Evolutionary conservation across 148 eudicot genomes (phyloP), one percentile per base, ranked within the genome.

Genomic region (Amaranthus cruentus): DNA sequence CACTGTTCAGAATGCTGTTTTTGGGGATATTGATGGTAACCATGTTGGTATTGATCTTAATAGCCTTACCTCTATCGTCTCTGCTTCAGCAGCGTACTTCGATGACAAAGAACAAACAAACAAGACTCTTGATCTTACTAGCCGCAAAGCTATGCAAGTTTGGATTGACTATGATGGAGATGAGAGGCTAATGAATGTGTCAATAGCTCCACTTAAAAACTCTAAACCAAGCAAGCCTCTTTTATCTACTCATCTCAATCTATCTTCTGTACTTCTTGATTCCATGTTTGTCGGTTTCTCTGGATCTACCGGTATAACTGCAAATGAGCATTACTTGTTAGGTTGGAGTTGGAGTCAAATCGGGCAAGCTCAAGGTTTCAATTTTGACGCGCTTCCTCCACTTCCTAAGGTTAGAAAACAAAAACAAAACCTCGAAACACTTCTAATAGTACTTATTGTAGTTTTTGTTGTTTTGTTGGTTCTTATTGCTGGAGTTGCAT

Each of bases 41-140:
- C 85, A 83, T 73, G 83, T 79, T 10, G 85, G 85, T 0, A 69
- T 79, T 14, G 85, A 79, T 63, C n/a, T 79, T 43, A 74, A 79
- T 69, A 38, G 81, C 12, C 56, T 79, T 9, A 69, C 14, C 13
- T 79, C 81, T 10, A 62, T n/a, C 56, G 71, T 13, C 15, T 74
- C 81, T n/a, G 48, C 77, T 69, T 79, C 81, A 14, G 81, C 74
- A 0, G 70, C 58, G 3, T 79, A 69, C 72, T 74, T 68, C 42
- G 67, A 72, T 47, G 77, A 69, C 13, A 52, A 55, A 14, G 44
- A 4, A 53, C 44, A 69, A 50, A 48, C 4, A 11, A 69, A 62
- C 28, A 74, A 11, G 47, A 79, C 59, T 38, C 66, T 79, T 8
- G 52, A 74, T 4, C 81, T 79, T 42, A 74, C 81, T 14, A 79